Conservation (phyloP, 306 rosid species). For the Fagus sylvatica region DNA sequence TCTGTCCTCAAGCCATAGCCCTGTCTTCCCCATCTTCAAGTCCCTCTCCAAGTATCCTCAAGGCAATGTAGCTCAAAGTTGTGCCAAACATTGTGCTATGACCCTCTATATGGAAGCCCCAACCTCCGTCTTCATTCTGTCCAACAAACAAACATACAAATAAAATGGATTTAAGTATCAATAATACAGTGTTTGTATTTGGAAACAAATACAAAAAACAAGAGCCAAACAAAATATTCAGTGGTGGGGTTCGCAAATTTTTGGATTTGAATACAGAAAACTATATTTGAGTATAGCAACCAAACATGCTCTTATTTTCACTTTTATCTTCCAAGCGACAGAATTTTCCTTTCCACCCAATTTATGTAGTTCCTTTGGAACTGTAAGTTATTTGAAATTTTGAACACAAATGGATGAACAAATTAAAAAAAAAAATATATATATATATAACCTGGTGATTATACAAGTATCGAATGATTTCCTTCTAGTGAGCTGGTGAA, state of each 20-base stretch:
- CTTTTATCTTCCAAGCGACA: too few relatives aligned
- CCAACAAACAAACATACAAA: not conserved
- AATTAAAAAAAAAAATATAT: not conserved
- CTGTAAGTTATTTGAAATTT: too few relatives aligned
- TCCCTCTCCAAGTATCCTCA: conserved; percentile 65
- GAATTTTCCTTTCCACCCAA: too few relatives aligned
- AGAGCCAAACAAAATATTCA: too few relatives aligned
- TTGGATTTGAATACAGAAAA: too few relatives aligned
- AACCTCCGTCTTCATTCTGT: conserved; percentile 77
- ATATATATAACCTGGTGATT: conserved; percentile 76
- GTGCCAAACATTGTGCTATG: conserved; percentile 76
- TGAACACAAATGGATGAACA: not conserved
- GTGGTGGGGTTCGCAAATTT: too few relatives aligned
- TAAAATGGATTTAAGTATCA: too few relatives aligned
- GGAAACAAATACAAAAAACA: too few relatives aligned
- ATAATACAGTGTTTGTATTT: too few relatives aligned
- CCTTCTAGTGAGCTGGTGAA: conserved; percentile 58
- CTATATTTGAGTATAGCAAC: too few relatives aligned
- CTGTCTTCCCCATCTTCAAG: conserved; percentile 31
- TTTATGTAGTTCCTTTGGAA: too few relatives aligned
- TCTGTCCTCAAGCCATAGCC: conserved; percentile 42
- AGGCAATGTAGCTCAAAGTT: conserved; percentile 55
- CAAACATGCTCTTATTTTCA: too few relatives aligned
- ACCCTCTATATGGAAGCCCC: conserved; percentile 78
- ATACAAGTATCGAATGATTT: conserved; percentile 60